Evolutionary conservation across 768 basidiomycete genomes (phyloP).

Genomic region (Leccinum olivaceopallidum): DNA sequence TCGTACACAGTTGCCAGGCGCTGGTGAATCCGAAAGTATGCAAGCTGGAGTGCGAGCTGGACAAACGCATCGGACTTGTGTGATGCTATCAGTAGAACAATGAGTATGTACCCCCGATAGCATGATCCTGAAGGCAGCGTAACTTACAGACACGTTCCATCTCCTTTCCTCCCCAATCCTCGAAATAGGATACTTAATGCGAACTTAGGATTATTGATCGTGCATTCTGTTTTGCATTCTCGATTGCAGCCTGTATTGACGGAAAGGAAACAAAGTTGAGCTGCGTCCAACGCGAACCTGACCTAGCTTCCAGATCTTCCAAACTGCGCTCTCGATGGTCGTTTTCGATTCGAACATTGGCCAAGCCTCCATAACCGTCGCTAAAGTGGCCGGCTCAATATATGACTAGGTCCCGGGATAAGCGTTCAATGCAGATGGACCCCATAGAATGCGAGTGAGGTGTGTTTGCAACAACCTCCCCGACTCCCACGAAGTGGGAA

Average conservation of each 20-base stretch:
- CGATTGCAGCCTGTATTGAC: constrained; percentile 54
- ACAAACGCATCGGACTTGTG: constrained; percentile 80
- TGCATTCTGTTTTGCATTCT: constrained; percentile 57
- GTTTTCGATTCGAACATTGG: constrained; percentile 29
- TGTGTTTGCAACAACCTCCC: too few species aligned
- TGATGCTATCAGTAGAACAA: constrained; percentile 38
- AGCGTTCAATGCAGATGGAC: too few species aligned
- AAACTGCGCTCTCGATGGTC: neutral
- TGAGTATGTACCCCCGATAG: neutral
- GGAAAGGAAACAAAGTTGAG: constrained; percentile 78
- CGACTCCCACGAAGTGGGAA: too few species aligned
- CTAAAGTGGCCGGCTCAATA: too few species aligned
- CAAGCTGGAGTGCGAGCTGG: constrained; percentile 90
- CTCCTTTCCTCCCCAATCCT: constrained; percentile 84
- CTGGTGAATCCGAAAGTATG: constrained; percentile 80
- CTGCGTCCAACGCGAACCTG: constrained; percentile 49
- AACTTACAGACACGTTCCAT: constrained; percentile 71
- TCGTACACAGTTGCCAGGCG: constrained; percentile 89
- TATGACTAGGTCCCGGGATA: too few species aligned
- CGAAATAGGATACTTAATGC: constrained; percentile 78
- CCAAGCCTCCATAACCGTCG: constrained; percentile 51
- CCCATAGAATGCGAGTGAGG: too few species aligned
- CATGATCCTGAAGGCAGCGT: neutral
- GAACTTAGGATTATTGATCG: constrained; percentile 67
- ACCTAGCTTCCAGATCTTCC: constrained; percentile 11